Evolutionary conservation across 768 basidiomycete species (phyloP).

Genomic region (Russula ochroleuca): DNA sequence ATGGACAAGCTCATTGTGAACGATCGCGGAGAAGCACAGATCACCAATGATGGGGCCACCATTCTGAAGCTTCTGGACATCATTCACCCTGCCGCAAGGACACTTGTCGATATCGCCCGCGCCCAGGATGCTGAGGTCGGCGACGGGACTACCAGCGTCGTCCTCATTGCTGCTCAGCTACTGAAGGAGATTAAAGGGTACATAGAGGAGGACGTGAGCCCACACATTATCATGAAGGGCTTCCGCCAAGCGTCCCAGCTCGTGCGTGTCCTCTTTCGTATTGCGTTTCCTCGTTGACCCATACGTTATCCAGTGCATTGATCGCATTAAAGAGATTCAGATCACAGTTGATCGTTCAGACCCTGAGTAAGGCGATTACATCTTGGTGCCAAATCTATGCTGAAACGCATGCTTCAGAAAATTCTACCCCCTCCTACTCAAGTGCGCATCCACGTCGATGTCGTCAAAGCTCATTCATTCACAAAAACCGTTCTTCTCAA

Average conservation of each 20-base stretch:
- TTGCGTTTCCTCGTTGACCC: slow-evolving; percentile 11
- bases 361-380: slow-evolving; percentile 63
- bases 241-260: slow-evolving; percentile 83
- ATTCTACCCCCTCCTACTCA: slow-evolving; percentile 90
- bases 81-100: slow-evolving; percentile 95
- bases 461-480: slow-evolving; percentile 99
- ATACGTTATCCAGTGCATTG: slow-evolving; percentile 55
- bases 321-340: slow-evolving; percentile 86
- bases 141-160: slow-evolving; percentile 96
- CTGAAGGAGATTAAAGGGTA: slow-evolving; percentile 87
- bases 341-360: slow-evolving; percentile 85
- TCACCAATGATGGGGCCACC: slow-evolving; percentile 99
- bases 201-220: slow-evolving; percentile 95
- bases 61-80: slow-evolving; percentile 97
- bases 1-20: slow-evolving; percentile 99
- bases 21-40: slow-evolving; percentile 92
- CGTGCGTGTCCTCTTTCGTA: slow-evolving; percentile 45
- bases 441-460: slow-evolving; percentile 99
- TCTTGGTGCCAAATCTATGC: neutral
- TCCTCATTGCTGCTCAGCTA: slow-evolving; percentile 89
- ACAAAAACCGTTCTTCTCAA: slow-evolving; percentile 97
- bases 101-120: slow-evolving; percentile 96
- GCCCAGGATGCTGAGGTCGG: slow-evolving; percentile 99
- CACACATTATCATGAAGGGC: slow-evolving; percentile 97
- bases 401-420: slow-evolving; percentile 46